These are phyloP conservation scores for Cladosporium sp. DNA, from an alignment of 2,329 filamentous ascomycete species.

Conservation along the genomic window DNA sequence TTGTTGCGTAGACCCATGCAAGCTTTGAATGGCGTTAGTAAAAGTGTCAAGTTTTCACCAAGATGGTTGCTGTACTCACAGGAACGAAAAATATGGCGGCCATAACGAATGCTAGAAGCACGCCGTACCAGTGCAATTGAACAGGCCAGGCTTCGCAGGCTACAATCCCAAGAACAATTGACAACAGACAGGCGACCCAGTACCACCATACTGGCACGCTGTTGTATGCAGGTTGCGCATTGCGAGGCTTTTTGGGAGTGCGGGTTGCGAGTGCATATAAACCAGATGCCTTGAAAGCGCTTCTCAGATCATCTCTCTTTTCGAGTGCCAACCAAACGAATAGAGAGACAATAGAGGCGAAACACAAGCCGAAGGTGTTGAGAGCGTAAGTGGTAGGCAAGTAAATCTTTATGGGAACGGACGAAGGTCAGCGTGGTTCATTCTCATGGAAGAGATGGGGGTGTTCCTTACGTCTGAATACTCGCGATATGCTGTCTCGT, in stretches of 20 bases:
- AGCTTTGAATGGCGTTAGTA: conserved; percentile 31
- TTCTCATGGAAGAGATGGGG: neutral
- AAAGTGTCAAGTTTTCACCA: too few relatives aligned
- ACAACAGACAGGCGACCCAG: conserved; percentile 20
- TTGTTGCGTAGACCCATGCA: conserved; percentile 89
- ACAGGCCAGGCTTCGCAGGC: conserved; percentile 26
- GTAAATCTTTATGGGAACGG: conserved; percentile 26
- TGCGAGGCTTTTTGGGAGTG: conserved; percentile 18
- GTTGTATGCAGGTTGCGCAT: conserved; percentile 70
- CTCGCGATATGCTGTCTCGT: conserved; percentile 66
- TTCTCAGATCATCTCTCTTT: conserved; percentile 32
- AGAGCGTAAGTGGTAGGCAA: conserved; percentile 35
- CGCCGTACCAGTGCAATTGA: conserved; percentile 68
- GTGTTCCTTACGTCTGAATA: conserved; percentile 42
- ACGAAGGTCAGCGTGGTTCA: neutral
- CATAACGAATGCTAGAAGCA: conserved; percentile 72
- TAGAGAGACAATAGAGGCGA: conserved; percentile 34
- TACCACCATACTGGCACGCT: conserved; percentile 74
- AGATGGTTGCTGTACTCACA: conserved; percentile 30
- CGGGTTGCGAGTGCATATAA: neutral
- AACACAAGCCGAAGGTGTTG: conserved; percentile 33
- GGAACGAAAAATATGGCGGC: conserved; percentile 81
- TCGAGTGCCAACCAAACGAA: conserved; percentile 34
- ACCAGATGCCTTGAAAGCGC: conserved; percentile 20
- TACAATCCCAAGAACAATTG: conserved; percentile 24